Conservation (phyloP, 2,329 filamentous ascomycete species). For the Whalleya microplaca region DNA sequence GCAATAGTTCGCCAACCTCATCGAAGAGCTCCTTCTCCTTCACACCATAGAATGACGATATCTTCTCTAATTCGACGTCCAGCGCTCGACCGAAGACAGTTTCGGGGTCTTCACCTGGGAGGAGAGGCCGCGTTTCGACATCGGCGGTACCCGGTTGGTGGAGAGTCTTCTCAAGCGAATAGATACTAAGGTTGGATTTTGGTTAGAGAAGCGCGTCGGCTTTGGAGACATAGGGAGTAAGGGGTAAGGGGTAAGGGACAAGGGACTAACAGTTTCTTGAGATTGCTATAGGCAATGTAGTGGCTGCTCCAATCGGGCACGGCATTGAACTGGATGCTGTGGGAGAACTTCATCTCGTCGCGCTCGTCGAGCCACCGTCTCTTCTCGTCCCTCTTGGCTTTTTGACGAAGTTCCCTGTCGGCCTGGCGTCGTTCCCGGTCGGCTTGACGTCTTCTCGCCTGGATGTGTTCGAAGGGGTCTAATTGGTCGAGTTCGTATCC, state of each 20-base stretch:
- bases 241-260: too few species aligned
- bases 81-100: conserved; percentile 79
- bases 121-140: conserved; percentile 82
- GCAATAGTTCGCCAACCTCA: conserved; percentile 77
- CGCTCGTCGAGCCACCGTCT: conserved; percentile 70
- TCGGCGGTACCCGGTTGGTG: conserved; percentile 69
- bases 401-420: conserved; percentile 40
- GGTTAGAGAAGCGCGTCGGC: conserved; percentile 6
- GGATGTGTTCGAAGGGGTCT: conserved; percentile 42
- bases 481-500: conserved; percentile 44
- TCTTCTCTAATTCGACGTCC: conserved; percentile 90
- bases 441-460: conserved; percentile 34
- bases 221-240: not conserved
- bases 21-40: conserved; percentile 88
- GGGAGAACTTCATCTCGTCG: conserved; percentile 99
- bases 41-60: conserved; percentile 84
- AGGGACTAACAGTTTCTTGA: conserved; percentile 87
- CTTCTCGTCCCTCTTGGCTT: conserved; percentile 62
- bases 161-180: conserved; percentile 85
- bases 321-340: conserved; percentile 98
- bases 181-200: conserved; percentile 67
- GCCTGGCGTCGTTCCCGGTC: conserved; percentile 40
- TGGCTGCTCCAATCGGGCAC: conserved; percentile 99
- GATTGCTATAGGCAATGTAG: conserved; percentile 97
- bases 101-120: conserved; percentile 76